Base-by-base conservation (phyloP, 176 grass and related monocot species). In the sorghum (Sorghum bicolor) region DNA sequence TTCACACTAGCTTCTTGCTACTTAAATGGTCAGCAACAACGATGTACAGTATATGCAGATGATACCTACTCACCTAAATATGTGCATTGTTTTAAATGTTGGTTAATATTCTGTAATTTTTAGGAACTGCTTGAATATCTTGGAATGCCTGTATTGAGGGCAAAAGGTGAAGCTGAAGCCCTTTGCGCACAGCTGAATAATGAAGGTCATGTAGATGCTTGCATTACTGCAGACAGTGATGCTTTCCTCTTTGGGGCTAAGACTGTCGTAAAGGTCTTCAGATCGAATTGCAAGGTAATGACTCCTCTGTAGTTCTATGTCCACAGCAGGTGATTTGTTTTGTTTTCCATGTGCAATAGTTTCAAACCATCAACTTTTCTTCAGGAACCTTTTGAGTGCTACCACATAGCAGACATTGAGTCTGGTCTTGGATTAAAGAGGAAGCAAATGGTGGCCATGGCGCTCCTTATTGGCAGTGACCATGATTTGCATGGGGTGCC, bases 311-410 rank as follows among this genome's bases (percentile, higher is more conserved):
- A 73, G 7, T 39, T 72, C 2, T 82, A 13, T 71, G 60, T 72
- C 33, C 28, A 29, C 0, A 33, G 31, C 37, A 39, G 22, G 20
- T 57, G 2, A 17, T 55, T 76, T 75, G 20, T 13, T 69, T 77
- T 33, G 53, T 67, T 86, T 82, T 58, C 41, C 29, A 10, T 61
- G 5, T 64, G 41, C 20, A 34, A 66, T 67, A 64, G 25, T 64
- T 7, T 1, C 38, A 73, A 71, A 83, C 70, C 31, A 76, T 1
- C 15, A 40, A 30, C 40, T 66, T 82, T 83, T 72, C 16, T 85
- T n/a, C 87, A 99, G 96, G 93, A 99, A 84, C 96, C 96, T 74
- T 96, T 99, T 69, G 96, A 99, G 84, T 95, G 93, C 91, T 99
- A 99, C 81, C 88, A 92, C 71, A 55, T 94, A 81, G 91, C 83